phyloP scores from a whole-genome alignment of 805 yeast species.

The Candida odintsovae region DNA sequence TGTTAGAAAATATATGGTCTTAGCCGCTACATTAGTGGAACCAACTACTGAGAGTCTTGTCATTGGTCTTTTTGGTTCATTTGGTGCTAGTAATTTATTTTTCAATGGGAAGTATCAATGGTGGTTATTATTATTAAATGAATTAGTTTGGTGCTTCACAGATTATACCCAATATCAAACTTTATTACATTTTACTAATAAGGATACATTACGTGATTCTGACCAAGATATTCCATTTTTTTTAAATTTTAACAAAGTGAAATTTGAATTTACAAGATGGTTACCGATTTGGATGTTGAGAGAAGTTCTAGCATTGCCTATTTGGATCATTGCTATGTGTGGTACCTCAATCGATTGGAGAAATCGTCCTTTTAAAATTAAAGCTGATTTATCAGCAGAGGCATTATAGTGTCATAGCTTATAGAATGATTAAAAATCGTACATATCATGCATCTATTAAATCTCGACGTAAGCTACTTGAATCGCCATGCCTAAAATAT shows the following conservation, averaged over 20 bases:
- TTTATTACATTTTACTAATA: slow-evolving; percentile 29
- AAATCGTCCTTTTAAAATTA: slow-evolving; percentile 67
- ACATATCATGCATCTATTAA: too few relatives aligned
- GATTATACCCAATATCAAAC: slow-evolving; percentile 57
- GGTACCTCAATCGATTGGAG: slow-evolving; percentile 80
- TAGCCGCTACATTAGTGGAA: slow-evolving; percentile 76
- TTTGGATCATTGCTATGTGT: slow-evolving; percentile 75
- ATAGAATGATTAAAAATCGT: too few relatives aligned
- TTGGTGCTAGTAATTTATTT: slow-evolving; percentile 45
- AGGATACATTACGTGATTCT: slow-evolving; percentile 11
- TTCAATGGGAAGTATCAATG: slow-evolving; percentile 28
- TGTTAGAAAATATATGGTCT: slow-evolving; percentile 82
- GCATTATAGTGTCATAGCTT: slow-evolving; percentile 34
- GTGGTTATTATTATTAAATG: slow-evolving; percentile 43
- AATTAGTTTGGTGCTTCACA: slow-evolving; percentile 53
- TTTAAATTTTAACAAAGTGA: slow-evolving; percentile 20
- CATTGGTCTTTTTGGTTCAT: slow-evolving; percentile 61
- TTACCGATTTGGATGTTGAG: slow-evolving; percentile 57
- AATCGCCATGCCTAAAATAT: too few relatives aligned
- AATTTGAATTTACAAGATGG: slow-evolving; percentile 18
- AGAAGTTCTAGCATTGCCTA: slow-evolving; percentile 72
- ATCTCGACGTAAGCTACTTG: too few relatives aligned
- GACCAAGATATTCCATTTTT: slow-evolving; percentile 23
- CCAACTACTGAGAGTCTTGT: slow-evolving; percentile 79
- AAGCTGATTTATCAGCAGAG: slow-evolving; percentile 72